phyloP scores from a whole-genome alignment of 768 basidiomycete genomes.

The Boletus fagicola region DNA sequence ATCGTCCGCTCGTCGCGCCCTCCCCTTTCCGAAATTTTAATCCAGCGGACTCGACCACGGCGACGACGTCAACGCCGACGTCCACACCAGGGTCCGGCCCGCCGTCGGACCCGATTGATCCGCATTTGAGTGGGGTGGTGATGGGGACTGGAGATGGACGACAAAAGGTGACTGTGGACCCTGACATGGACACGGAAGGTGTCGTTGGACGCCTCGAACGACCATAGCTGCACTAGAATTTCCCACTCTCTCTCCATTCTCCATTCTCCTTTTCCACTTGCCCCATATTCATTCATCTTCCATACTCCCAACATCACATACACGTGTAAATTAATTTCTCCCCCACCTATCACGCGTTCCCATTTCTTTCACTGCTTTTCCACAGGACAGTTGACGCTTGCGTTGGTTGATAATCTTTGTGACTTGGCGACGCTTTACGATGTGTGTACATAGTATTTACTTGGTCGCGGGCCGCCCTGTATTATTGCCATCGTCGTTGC shows the following conservation, averaged over 20 bases:
- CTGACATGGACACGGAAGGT: slow-evolving; percentile 28
- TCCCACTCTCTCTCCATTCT: background rate
- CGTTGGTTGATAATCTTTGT: background rate
- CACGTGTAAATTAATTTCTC: slow-evolving; percentile 20
- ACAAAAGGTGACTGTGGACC: slow-evolving; percentile 27
- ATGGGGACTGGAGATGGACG: slow-evolving; percentile 22
- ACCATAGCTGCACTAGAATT: slow-evolving; percentile 11
- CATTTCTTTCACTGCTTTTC: background rate
- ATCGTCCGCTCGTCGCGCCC: slow-evolving; percentile 56
- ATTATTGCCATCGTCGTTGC: slow-evolving; percentile 2
- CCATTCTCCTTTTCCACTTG: background rate
- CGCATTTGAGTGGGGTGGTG: slow-evolving; percentile 31
- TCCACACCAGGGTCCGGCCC: slow-evolving; percentile 36
- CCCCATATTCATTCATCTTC: background rate
- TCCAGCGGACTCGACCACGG: slow-evolving; percentile 29
- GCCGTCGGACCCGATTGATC: slow-evolving; percentile 33
- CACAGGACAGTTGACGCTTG: background rate
- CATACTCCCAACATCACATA: background rate
- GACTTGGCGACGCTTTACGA: background rate
- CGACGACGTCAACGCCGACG: slow-evolving; percentile 34
- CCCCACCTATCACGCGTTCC: background rate
- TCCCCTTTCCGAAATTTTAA: slow-evolving; percentile 52
- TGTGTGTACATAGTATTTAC: slow-evolving; percentile 4
- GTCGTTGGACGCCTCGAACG: slow-evolving; percentile 22
- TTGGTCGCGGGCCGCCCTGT: slow-evolving; percentile 12